These are phyloP conservation scores for Fusarium compactum DNA, from an alignment of 2,329 filamentous ascomycete genomes.

Conservation along the genomic window DNA sequence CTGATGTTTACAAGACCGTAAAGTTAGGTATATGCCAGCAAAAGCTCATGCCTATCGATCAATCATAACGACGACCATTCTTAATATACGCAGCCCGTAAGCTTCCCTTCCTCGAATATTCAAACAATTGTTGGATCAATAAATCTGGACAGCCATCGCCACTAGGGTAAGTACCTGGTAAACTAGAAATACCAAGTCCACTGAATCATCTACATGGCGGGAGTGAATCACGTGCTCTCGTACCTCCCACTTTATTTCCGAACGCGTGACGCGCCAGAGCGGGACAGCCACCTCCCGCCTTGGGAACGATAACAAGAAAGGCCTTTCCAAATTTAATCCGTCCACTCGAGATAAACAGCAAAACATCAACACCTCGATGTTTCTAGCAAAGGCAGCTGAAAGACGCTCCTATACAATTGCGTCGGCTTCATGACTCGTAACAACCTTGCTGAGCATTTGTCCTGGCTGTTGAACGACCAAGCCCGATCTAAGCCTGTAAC, in stretches of 20 bases:
- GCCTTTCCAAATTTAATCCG: slow-evolving; percentile 21
- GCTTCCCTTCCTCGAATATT: neutral
- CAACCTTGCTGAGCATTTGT: slow-evolving; percentile 68
- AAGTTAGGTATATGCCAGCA: neutral
- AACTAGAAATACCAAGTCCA: neutral
- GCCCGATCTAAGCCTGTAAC: slow-evolving; percentile 56
- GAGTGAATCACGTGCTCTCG: slow-evolving; percentile 46
- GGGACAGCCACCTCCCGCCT: slow-evolving; percentile 28
- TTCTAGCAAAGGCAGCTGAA: slow-evolving; percentile 37
- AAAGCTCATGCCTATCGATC: neutral
- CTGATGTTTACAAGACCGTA: neutral
- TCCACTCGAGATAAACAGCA: slow-evolving; percentile 20
- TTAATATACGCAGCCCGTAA: neutral
- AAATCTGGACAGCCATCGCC: neutral
- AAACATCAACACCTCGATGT: slow-evolving; percentile 42
- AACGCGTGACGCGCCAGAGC: slow-evolving; percentile 49
- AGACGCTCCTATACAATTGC: slow-evolving; percentile 38
- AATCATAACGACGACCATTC: neutral
- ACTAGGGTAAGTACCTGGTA: neutral
- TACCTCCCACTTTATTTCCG: slow-evolving; percentile 51
- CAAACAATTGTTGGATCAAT: neutral
- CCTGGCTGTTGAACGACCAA: slow-evolving; percentile 67
- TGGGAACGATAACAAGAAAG: slow-evolving; percentile 43
- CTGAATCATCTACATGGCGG: slow-evolving; percentile 21
- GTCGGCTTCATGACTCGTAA: slow-evolving; percentile 71